phyloP scores from a whole-genome alignment of 208 protist genomes.

The Sergeia podlipaevii region DNA sequence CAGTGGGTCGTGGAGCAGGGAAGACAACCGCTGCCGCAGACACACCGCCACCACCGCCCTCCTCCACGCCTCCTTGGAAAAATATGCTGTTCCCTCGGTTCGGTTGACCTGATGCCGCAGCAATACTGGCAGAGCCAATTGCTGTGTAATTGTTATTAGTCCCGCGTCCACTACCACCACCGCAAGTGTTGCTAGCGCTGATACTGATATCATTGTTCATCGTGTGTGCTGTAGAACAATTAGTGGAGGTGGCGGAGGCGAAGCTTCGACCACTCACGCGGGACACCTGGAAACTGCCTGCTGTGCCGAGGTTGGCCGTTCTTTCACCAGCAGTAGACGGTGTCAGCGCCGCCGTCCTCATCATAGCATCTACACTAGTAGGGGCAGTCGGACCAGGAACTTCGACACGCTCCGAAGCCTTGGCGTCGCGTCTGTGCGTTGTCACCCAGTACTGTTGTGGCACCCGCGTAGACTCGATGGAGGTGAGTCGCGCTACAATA shows the following conservation, averaged over 20 bases:
- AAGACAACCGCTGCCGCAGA: constrained; percentile 31
- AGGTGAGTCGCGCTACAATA: constrained; percentile 45
- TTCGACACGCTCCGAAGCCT: background rate
- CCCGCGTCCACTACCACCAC: background rate
- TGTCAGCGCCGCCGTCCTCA: too few species aligned
- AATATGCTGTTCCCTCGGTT: too few species aligned
- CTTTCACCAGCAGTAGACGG: too few species aligned
- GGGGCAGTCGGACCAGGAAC: too few species aligned
- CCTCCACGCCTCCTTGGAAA: too few species aligned
- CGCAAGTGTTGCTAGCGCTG: background rate
- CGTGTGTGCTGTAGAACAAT: background rate
- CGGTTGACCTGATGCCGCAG: too few species aligned
- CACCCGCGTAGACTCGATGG: constrained; percentile 54
- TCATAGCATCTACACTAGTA: too few species aligned
- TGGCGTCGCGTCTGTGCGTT: constrained; percentile 13
- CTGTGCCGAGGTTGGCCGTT: too few species aligned
- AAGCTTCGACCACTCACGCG: background rate
- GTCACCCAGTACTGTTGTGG: constrained; percentile 73
- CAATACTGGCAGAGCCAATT: too few species aligned
- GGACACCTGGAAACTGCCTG: background rate
- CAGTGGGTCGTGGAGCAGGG: constrained; percentile 52
- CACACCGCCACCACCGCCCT: too few species aligned
- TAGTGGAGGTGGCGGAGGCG: background rate
- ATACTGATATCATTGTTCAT: background rate
- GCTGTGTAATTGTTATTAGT: background rate